Conservation (phyloP, 2,329 filamentous ascomycete species). For the Monilinia laxa region DNA sequence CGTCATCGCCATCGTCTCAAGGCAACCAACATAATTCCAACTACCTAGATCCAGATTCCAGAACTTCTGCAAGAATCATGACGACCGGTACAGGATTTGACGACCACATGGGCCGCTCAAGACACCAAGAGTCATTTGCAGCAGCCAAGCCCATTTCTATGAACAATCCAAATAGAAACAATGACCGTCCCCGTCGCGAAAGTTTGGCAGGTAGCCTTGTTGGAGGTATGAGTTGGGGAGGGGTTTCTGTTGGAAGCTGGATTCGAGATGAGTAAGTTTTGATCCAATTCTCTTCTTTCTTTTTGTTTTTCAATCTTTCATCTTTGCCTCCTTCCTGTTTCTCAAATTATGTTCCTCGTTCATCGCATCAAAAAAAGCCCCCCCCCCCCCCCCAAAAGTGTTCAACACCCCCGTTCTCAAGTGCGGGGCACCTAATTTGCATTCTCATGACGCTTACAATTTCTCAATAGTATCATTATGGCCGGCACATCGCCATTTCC, state of each 20-base stretch:
- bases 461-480: conserved; percentile 76
- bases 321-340: not conserved
- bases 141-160: conserved; percentile 67
- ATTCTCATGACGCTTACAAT: conserved; percentile 28
- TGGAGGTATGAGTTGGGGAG: conserved; percentile 95
- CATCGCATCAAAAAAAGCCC: not conserved
- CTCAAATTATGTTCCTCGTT: not conserved
- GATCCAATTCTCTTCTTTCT: not conserved
- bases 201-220: conserved; percentile 64
- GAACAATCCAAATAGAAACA: conserved; percentile 61
- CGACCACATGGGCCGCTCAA: conserved; percentile 50
- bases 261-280: conserved; percentile 92
- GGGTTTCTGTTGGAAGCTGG: conserved; percentile 93
- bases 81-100: conserved; percentile 53
- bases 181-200: conserved; percentile 59
- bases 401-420: not conserved
- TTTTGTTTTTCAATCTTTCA: not conserved
- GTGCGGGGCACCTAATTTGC: conserved; percentile 16
- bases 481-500: conserved; percentile 91
- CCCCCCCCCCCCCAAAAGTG: not conserved
- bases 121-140: conserved; percentile 63
- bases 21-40: conserved; percentile 32
- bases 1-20: conserved; percentile 44
- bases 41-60: conserved; percentile 36
- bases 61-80: conserved; percentile 50